Evolutionary conservation across 345 rosid genomes (phyloP).

Genomic region (Clarkia xantiana): DNA sequence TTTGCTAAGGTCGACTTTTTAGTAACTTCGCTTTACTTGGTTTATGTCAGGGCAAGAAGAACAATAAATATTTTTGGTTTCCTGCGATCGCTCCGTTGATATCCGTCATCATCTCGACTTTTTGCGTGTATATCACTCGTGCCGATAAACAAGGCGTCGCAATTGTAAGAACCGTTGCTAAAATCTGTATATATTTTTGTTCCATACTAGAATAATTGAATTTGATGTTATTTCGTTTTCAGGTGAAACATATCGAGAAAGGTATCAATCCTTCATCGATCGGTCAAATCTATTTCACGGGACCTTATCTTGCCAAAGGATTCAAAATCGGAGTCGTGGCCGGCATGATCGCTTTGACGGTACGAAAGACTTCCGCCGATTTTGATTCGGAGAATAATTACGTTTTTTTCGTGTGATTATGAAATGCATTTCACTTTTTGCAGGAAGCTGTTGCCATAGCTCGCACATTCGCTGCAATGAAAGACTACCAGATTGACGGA

Average conservation of each 20-base stretch:
- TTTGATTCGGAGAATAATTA: neutral
- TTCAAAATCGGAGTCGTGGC: conserved; percentile 13
- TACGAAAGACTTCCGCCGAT: neutral
- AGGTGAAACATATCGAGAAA: conserved; percentile 8
- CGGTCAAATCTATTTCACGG: conserved; percentile 9
- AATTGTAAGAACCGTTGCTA: conserved; percentile 17
- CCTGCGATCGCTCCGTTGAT: conserved; percentile 35
- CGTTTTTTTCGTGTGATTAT: too few relatives aligned
- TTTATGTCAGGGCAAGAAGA: conserved; percentile 25
- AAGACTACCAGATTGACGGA: conserved; percentile 34
- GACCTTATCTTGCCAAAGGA: conserved; percentile 10
- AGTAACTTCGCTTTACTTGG: neutral
- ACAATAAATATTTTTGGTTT: conserved; percentile 31
- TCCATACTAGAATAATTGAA: neutral
- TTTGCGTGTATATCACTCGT: conserved; percentile 21
- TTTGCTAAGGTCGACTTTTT: too few relatives aligned
- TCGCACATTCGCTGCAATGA: conserved; percentile 27
- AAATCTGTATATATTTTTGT: neutral
- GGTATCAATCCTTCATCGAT: conserved; percentile 12
- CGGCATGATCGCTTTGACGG: conserved; percentile 12
- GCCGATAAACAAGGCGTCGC: conserved; percentile 19
- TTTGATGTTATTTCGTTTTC: neutral
- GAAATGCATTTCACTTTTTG: neutral
- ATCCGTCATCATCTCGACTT: conserved; percentile 27
- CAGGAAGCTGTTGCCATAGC: conserved; percentile 38